Conservation (phyloP, 371 early-diverging fungal species). For the Synchytrium microbalum region DNA sequence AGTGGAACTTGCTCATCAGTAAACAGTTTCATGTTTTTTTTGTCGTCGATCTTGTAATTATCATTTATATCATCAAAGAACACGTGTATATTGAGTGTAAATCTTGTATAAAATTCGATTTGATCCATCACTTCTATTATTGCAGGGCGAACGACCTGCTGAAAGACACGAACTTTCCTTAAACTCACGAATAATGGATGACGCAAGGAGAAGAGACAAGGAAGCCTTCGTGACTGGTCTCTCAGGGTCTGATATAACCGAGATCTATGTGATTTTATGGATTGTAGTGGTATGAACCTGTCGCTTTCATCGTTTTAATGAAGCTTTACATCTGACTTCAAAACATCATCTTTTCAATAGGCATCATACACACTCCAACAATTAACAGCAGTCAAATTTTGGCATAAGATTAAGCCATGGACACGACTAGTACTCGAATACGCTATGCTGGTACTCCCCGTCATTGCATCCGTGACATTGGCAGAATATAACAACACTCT, state of each 20-base stretch:
- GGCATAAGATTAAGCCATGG: neutral
- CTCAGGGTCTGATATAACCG: neutral
- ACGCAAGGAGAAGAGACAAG: neutral
- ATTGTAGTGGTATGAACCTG: neutral
- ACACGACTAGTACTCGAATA: neutral
- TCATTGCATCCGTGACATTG: neutral
- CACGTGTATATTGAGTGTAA: no score
- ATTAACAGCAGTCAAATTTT: no score
- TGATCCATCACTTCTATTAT: no score
- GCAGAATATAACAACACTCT: neutral
- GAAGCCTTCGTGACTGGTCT: neutral
- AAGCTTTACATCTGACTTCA: neutral
- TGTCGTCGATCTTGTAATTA: no score
- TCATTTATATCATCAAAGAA: no score
- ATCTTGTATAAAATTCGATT: no score
- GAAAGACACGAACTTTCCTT: no score
- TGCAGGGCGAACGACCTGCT: no score
- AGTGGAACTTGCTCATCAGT: slow-evolving; percentile 51
- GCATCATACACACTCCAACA: neutral
- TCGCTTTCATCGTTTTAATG: neutral
- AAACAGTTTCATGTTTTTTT: no score
- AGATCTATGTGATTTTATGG: neutral
- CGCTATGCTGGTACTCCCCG: neutral
- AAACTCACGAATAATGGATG: slow-evolving; percentile 1
- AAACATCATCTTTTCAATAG: neutral